phyloP scores from a whole-genome alignment of 2,329 filamentous ascomycete species.

The Eutypella sp. region DNA sequence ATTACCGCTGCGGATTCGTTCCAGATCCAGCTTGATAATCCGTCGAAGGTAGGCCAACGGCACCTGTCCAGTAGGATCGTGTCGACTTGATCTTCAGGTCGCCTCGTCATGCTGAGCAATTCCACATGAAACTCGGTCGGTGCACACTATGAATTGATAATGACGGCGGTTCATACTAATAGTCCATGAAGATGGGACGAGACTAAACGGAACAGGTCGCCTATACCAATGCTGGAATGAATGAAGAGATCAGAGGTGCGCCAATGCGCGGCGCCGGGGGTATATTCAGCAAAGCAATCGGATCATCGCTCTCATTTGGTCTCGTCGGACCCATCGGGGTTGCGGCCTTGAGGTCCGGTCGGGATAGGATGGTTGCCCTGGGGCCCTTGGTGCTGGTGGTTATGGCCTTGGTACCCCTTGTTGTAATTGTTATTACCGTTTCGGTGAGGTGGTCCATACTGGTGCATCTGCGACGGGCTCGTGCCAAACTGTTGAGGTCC shows the following conservation, averaged over 20 bases:
- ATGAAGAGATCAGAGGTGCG: slow-evolving; percentile 22
- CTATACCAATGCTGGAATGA: slow-evolving; percentile 20
- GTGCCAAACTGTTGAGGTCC: slow-evolving; percentile 59
- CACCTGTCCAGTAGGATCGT: neutral
- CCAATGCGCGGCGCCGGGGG: slow-evolving; percentile 24
- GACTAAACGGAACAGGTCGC: slow-evolving; percentile 14
- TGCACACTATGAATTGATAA: slow-evolving; percentile 5
- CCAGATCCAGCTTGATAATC: slow-evolving; percentile 20
- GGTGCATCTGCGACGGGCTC: slow-evolving; percentile 61
- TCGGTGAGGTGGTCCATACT: slow-evolving; percentile 55
- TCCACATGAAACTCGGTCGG: too few species aligned
- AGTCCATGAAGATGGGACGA: slow-evolving; percentile 9
- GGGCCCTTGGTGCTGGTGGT: slow-evolving; percentile 35
- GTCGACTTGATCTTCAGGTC: neutral
- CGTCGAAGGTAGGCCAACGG: slow-evolving; percentile 2
- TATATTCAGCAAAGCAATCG: slow-evolving; percentile 15
- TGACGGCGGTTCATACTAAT: slow-evolving; percentile 3
- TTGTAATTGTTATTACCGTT: slow-evolving; percentile 50
- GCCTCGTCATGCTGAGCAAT: neutral
- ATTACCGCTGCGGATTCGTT: slow-evolving; percentile 20
- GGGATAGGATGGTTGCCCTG: slow-evolving; percentile 31
- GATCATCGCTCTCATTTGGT: slow-evolving; percentile 34
- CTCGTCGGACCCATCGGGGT: slow-evolving; percentile 39
- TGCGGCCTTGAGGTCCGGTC: slow-evolving; percentile 28
- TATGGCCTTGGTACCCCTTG: slow-evolving; percentile 45